A percentile compares a stretch with the other conserved stretches of the same genome.
These are phyloP conservation scores for Ophiosphaerella korrae DNA, from an alignment of 2,329 filamentous ascomycete species.

Conservation along the genomic window DNA sequence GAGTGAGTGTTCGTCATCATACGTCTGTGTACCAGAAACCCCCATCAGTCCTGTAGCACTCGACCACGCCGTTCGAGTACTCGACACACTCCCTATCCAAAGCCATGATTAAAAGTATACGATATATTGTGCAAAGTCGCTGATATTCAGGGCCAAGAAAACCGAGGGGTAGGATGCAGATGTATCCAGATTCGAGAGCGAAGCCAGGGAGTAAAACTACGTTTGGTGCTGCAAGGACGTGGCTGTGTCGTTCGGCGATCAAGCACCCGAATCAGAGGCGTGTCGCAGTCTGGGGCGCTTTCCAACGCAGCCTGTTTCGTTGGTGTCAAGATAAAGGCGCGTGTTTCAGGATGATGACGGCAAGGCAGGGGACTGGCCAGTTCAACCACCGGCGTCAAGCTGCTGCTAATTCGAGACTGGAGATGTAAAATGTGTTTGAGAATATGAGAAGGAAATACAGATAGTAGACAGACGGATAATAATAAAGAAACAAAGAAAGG, in stretches of 20 bases:
- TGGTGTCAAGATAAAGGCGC: conserved; percentile 9
- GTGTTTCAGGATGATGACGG: conserved; percentile 12
- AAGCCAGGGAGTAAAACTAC: background rate
- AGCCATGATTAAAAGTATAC: conserved; percentile 23
- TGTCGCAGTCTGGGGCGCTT: conserved; percentile 21
- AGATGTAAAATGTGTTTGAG: background rate
- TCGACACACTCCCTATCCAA: conserved; percentile 34
- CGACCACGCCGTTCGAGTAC: conserved; percentile 28
- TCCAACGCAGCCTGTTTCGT: conserved; percentile 26
- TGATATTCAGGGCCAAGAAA: no score
- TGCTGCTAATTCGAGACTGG: background rate
- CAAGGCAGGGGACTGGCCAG: background rate
- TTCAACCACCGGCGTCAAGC: no score
- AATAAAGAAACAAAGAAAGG: conserved; percentile 3
- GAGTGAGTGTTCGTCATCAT: conserved; percentile 6
- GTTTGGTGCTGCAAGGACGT: background rate
- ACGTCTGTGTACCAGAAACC: conserved; percentile 44
- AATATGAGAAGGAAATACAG: background rate
- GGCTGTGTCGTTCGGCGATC: conserved; percentile 15
- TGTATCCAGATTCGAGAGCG: background rate
- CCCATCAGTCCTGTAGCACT: conserved; percentile 31
- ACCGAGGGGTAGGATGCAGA: no score
- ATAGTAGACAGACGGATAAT: background rate
- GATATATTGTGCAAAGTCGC: background rate
- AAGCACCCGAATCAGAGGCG: conserved; percentile 14